Percentiles rank a stretch among this genome's conserved stretches.
These are phyloP conservation scores for Starmerella vitae DNA, from an alignment of 805 yeast genomes.

Conservation along the genomic window DNA sequence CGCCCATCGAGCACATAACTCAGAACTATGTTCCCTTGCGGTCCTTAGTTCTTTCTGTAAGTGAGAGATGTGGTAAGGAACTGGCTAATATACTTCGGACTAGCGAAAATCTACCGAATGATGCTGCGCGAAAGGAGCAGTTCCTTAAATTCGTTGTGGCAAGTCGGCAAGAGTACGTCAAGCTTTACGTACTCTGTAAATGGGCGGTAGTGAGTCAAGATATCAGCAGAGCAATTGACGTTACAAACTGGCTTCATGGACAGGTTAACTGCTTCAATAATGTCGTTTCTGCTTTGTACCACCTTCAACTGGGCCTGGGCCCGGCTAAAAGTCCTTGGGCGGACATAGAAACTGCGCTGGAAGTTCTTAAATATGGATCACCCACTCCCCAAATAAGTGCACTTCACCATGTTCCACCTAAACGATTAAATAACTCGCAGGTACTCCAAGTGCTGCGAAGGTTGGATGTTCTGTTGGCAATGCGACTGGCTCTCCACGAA, in stretches of 20 bases:
- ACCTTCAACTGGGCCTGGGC: constrained; percentile 54
- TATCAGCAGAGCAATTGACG: constrained; percentile 64
- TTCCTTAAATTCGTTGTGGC: constrained; percentile 56
- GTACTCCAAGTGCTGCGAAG: constrained; percentile 50
- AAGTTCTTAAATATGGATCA: constrained; percentile 63
- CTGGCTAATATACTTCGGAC: constrained; percentile 48
- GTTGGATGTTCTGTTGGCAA: constrained; percentile 57
- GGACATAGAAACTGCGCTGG: constrained; percentile 74
- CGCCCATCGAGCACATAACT: constrained; percentile 56
- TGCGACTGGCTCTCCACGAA: constrained; percentile 53
- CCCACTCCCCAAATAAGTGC: constrained; percentile 50
- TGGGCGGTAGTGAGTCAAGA: constrained; percentile 72
- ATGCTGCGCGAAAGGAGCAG: constrained; percentile 49
- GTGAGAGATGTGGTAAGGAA: constrained; percentile 51
- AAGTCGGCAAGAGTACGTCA: constrained; percentile 69
- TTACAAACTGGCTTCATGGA: constrained; percentile 73
- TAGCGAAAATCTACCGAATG: constrained; percentile 42
- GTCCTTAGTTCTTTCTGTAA: constrained; percentile 43
- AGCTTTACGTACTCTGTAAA: constrained; percentile 71
- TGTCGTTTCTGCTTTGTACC: constrained; percentile 51
- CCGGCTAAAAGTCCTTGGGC: constrained; percentile 90
- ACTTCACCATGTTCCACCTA: constrained; percentile 32
- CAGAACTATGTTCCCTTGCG: constrained; percentile 55
- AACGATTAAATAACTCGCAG: constrained; percentile 40
- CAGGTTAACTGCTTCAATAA: constrained; percentile 58